These are phyloP conservation scores for Xylogone sp. DNA, from an alignment of 2,329 filamentous ascomycete genomes.

Conservation along the genomic window DNA sequence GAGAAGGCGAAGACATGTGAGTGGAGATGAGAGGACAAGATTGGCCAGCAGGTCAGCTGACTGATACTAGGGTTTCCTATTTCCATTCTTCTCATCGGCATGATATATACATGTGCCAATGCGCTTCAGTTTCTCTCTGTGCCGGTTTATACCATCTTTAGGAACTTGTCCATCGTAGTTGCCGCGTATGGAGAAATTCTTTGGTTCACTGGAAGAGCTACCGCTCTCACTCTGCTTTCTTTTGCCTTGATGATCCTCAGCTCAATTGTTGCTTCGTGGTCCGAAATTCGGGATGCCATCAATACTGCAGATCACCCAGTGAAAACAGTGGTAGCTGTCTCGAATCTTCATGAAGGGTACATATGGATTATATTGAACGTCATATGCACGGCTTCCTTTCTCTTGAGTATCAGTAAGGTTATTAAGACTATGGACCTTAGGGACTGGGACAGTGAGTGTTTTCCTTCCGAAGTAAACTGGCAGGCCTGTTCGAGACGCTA, in stretches of 20 bases:
- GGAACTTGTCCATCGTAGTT: constrained; percentile 97
- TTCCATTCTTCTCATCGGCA: constrained; percentile 90
- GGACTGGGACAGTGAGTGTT: constrained; percentile 91
- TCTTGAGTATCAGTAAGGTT: constrained; percentile 93
- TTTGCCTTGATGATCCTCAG: constrained; percentile 97
- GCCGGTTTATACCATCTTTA: constrained; percentile 99
- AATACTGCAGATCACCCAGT: constrained; percentile 27
- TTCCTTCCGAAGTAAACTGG: neutral
- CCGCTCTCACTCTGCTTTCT: constrained; percentile 80
- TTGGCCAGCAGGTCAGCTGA: neutral
- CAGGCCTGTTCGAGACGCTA: constrained; percentile 21
- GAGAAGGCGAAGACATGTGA: constrained; percentile 91
- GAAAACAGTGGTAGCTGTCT: constrained; percentile 71
- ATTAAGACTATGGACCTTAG: constrained; percentile 99
- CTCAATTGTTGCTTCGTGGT: constrained; percentile 93
- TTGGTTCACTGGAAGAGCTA: constrained; percentile 95
- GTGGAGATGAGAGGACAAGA: constrained; percentile 30
- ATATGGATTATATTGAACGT: constrained; percentile 98
- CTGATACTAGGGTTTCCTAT: constrained; percentile 82
- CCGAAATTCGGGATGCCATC: constrained; percentile 86
- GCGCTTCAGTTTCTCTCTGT: constrained; percentile 95
- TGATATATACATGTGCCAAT: constrained; percentile 98
- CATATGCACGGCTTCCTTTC: constrained; percentile 85
- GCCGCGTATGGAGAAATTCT: constrained; percentile 98
- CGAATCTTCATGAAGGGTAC: constrained; percentile 90